Conservation (phyloP, 2,329 filamentous ascomycete genomes). For the Hymenoscyphus fructigenus region DNA sequence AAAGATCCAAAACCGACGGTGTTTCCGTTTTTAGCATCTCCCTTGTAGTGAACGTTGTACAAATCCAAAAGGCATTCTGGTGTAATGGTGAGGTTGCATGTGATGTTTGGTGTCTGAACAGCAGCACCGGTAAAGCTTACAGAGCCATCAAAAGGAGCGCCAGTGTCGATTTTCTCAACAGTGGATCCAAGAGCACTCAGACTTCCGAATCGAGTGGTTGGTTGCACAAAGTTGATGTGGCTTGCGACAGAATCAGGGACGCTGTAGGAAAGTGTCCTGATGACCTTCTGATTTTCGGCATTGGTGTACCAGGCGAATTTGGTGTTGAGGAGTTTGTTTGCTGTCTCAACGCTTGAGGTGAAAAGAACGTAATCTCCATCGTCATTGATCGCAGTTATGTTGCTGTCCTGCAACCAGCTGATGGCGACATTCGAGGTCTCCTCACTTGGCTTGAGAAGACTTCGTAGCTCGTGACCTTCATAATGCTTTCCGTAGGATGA, state of each 20-base stretch:
- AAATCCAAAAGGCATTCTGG: slow-evolving; percentile 34
- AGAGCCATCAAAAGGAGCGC: slow-evolving; percentile 12
- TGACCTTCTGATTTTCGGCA: slow-evolving; percentile 32
- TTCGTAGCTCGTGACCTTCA: slow-evolving; percentile 43
- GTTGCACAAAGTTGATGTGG: slow-evolving; percentile 43
- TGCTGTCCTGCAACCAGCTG: slow-evolving; percentile 43
- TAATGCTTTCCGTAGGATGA: slow-evolving; percentile 50
- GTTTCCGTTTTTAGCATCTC: slow-evolving; percentile 19
- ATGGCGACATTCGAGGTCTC: slow-evolving; percentile 40
- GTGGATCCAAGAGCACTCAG: slow-evolving; percentile 17
- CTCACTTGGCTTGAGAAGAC: slow-evolving; percentile 42
- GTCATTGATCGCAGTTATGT: slow-evolving; percentile 37
- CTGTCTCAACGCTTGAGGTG: slow-evolving; percentile 34
- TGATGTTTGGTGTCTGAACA: slow-evolving; percentile 16
- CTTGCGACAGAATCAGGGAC: slow-evolving; percentile 38
- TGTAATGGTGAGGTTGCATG: slow-evolving; percentile 36
- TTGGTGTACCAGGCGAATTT: slow-evolving; percentile 42
- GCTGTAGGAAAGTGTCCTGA: slow-evolving; percentile 43
- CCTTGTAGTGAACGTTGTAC: slow-evolving; percentile 32
- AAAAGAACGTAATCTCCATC: slow-evolving; percentile 37
- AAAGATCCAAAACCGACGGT: slow-evolving; percentile 23
- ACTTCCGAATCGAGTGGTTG: slow-evolving; percentile 41
- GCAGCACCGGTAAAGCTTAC: slow-evolving; percentile 14
- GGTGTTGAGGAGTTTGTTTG: slow-evolving; percentile 40
- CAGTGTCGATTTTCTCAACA: slow-evolving; percentile 18